Evolutionary conservation across 2,329 filamentous ascomycete genomes (phyloP).

Genomic region (Zymoseptoria passerinii): DNA sequence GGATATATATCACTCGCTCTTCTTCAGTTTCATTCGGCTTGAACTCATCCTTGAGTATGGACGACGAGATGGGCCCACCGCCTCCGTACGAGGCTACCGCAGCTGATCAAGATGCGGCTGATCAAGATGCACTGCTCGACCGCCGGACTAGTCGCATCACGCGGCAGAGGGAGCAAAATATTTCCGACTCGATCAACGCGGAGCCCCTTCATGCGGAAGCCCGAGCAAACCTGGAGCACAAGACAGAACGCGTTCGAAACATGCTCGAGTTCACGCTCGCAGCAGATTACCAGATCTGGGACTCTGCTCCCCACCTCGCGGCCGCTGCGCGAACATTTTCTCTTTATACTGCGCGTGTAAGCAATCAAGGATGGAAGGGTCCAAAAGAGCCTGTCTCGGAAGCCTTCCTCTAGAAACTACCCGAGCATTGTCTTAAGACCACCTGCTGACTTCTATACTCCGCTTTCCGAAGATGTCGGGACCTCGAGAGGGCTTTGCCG

Average conservation of each 20-base stretch:
- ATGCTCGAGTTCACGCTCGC: background rate
- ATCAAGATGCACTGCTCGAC: background rate
- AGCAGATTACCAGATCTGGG: background rate
- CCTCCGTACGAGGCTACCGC: background rate
- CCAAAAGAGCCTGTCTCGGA: too few species aligned
- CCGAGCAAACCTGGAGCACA: background rate
- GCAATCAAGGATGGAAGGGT: background rate
- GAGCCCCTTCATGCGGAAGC: background rate
- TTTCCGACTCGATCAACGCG: background rate
- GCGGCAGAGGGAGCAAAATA: background rate
- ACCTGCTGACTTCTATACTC: too few species aligned
- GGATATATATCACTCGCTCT: too few species aligned
- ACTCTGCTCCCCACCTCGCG: background rate
- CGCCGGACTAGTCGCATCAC: background rate
- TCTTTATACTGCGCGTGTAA: background rate
- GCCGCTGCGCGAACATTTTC: constrained; percentile 1
- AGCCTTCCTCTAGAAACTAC: too few species aligned
- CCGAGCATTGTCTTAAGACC: too few species aligned
- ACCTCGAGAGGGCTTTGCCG: too few species aligned
- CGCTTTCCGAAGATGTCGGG: too few species aligned
- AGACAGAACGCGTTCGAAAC: background rate
- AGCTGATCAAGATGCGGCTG: background rate
- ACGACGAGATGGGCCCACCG: background rate
- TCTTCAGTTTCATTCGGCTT: background rate
- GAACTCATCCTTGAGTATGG: background rate